Base-by-base conservation (phyloP, 768 basidiomycete species). In the Coprinellus micaceus region DNA sequence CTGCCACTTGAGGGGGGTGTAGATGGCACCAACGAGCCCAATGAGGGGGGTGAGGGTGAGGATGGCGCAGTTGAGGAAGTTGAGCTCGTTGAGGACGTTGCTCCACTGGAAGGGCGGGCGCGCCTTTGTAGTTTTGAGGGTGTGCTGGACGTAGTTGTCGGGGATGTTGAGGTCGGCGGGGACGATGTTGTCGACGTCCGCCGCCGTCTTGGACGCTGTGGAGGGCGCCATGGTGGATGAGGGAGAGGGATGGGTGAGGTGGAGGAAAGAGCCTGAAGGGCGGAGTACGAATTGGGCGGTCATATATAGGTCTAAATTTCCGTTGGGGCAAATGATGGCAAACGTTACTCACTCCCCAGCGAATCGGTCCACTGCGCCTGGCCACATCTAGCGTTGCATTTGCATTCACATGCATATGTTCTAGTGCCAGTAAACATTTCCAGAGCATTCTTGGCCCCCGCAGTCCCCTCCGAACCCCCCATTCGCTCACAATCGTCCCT, bases 81-180 rank as follows among this genome's bases (percentile, higher is more conserved):
- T 85, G 61, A 93, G 72, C 65, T 91, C 87, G 22, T 73, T 73
- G 63, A 69, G 60, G 53, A 81, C 66, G 64, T 86, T 91, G 26
- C 73, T 66, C 82, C 78, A 83, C 3, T 77, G 74, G 60, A 91
- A 73, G 1, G 88, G 88, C 0, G 89, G 89, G 11, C 87, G 76
- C 2, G 84, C 65, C 65, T 87, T 88, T 57, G 81, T 77, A 30
- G 81, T 84, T 62, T 80, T 82, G 65, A 92, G 78, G 3, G 85
- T 89, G 69, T 88, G 79, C 22, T 84, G 74, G 67, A 92, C 89
- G 64, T 91, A 92, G 77, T 92, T 91, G 71, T 91, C 89, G 15
- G 88, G 86, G 57, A 90, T 84, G 65, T 82, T 78, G 63, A 79
- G 67, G 67, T 85, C 84, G 59, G 71, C 68, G 49, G 80, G 82